Conservation (phyloP, 345 rosid species). For the Theobroma cacao region DNA sequence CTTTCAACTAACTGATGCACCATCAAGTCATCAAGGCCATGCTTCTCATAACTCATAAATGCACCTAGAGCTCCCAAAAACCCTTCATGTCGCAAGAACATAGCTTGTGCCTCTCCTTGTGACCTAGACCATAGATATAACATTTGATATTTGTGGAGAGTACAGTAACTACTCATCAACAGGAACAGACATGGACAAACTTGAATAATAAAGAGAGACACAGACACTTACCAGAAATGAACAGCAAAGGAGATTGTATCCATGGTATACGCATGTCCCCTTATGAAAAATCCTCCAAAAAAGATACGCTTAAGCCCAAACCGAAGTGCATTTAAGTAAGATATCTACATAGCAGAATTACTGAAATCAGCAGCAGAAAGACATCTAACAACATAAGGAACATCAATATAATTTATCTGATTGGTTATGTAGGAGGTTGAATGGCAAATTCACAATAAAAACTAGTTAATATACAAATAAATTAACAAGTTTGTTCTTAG, state of each 20-base stretch:
- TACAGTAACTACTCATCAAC: not conserved
- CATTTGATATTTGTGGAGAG: constrained; percentile 5
- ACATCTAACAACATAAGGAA: not conserved
- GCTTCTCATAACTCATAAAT: constrained; percentile 98
- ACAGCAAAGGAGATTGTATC: constrained; percentile 99
- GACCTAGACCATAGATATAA: constrained; percentile 56
- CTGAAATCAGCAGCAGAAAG: constrained; percentile 18
- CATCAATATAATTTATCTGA: not conserved
- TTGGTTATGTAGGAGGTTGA: constrained; percentile 1
- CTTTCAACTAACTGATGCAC: constrained; percentile 99
- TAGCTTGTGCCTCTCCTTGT: constrained; percentile 88
- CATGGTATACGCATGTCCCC: constrained; percentile 99
- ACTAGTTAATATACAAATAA: not conserved
- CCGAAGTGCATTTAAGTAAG: constrained; percentile 90
- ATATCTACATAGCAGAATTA: constrained; percentile 49
- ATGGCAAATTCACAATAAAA: not conserved
- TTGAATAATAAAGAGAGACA: constrained; percentile 1
- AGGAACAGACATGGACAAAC: not conserved
- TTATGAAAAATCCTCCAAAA: constrained; percentile 95
- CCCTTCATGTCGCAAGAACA: constrained; percentile 99
- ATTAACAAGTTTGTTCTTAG: not conserved
- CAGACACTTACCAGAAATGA: constrained; percentile 73
- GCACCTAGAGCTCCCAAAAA: constrained; percentile 97
- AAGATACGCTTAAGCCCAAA: constrained; percentile 94
- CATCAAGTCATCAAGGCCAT: constrained; percentile 95